These are phyloP conservation scores for Fraxinus cuspidata DNA, from an alignment of 257 asterid genomes.

Conservation along the genomic window DNA sequence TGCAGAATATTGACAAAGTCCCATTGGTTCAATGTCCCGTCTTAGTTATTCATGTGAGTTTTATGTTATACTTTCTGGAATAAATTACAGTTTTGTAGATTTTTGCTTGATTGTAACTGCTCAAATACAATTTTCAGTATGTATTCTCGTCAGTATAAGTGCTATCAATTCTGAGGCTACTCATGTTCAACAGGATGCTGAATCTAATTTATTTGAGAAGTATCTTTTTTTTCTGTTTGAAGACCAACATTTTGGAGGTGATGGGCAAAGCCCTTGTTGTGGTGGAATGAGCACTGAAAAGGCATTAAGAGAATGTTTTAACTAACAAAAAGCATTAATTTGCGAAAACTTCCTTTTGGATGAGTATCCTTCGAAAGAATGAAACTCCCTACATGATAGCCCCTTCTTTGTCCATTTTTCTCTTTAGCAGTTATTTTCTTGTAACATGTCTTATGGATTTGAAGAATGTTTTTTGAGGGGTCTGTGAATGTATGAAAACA, in stretches of 20 bases:
- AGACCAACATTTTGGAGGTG: not conserved
- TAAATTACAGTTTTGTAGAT: slow-evolving; percentile 5
- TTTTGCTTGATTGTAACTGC: slow-evolving; percentile 20
- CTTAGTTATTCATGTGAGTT: slow-evolving; percentile 88
- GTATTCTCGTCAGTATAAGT: slow-evolving; percentile 9
- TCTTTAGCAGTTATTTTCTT: no score
- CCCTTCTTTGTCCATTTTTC: no score
- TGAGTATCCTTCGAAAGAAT: no score
- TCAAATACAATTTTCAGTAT: slow-evolving; percentile 9
- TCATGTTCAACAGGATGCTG: not conserved
- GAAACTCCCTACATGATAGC: no score
- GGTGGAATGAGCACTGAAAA: not conserved
- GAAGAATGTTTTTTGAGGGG: not conserved
- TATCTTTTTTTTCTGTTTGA: not conserved
- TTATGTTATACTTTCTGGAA: slow-evolving; percentile 19
- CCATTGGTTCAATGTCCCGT: slow-evolving; percentile 86
- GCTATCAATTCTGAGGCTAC: slow-evolving; percentile 5
- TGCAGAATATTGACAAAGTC: slow-evolving; percentile 89
- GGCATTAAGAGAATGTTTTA: not conserved
- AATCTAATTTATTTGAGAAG: not conserved
- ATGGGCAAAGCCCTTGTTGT: not conserved
- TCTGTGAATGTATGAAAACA: not conserved
- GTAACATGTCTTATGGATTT: not conserved
- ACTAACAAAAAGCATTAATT: no score
- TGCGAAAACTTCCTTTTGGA: no score